phyloP scores from a whole-genome alignment of 208 protist genomes.

The Porcisia deanei region DNA sequence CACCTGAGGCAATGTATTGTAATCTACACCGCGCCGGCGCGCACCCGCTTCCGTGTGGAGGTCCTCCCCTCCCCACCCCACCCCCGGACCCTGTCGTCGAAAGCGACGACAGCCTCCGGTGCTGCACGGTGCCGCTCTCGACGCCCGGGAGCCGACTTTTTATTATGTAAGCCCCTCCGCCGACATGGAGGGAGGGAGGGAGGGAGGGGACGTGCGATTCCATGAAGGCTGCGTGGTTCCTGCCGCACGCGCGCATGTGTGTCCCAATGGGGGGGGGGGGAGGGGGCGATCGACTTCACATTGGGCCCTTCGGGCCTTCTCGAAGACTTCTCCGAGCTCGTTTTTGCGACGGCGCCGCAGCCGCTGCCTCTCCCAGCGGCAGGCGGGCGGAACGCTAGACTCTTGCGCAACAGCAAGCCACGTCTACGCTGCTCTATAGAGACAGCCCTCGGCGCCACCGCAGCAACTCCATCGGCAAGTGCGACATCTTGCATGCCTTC shows the following conservation, averaged over 20 bases:
- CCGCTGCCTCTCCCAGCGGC: background rate
- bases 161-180: constrained; percentile 40
- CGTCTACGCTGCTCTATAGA: background rate
- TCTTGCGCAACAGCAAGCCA: background rate
- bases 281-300: constrained; percentile 12
- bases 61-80: background rate
- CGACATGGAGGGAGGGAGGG: constrained; percentile 21
- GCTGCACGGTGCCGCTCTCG: background rate
- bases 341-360: background rate
- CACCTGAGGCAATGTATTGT: no score
- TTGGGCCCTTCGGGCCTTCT: constrained; percentile 44
- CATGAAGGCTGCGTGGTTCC: constrained; percentile 54
- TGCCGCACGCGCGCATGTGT: constrained; percentile 42
- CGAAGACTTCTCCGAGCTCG: constrained; percentile 44
- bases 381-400: background rate
- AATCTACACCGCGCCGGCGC: no score
- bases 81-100: background rate
- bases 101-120: background rate
- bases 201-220: constrained; percentile 28
- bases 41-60: background rate
- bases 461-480: constrained; percentile 21
- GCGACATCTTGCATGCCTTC: constrained; percentile 40
- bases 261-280: constrained; percentile 4
- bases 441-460: background rate
- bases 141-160: background rate